phyloP scores from a whole-genome alignment of 495 filamentous ascomycete species.

The Podospora pseudoanserina region DNA sequence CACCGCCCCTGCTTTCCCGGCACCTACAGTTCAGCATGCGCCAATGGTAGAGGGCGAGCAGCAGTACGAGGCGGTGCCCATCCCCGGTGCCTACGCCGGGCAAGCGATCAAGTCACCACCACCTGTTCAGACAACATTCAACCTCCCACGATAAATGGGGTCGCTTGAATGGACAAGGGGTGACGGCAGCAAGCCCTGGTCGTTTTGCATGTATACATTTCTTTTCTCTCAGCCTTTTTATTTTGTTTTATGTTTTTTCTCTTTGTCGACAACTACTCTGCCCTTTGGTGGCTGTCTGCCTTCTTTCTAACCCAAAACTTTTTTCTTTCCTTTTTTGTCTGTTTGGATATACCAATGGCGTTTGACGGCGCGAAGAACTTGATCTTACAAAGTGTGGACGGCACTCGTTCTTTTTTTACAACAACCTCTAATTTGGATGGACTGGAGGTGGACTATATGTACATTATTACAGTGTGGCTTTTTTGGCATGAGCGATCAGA shows the following conservation, averaged over 20 bases:
- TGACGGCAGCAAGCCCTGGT: not conserved
- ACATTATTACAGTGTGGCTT: not conserved
- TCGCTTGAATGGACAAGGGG: not conserved
- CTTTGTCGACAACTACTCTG: slow-evolving; percentile 16
- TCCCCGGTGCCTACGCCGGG: slow-evolving; percentile 59
- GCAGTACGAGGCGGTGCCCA: slow-evolving; percentile 63
- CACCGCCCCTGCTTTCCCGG: slow-evolving; percentile 21
- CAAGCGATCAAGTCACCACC: slow-evolving; percentile 45
- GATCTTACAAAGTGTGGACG: not conserved
- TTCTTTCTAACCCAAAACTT: slow-evolving; percentile 6
- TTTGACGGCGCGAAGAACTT: slow-evolving; percentile 21
- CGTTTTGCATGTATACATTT: slow-evolving; percentile 19
- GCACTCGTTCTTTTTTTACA: not conserved
- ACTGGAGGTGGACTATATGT: not conserved
- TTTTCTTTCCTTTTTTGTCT: slow-evolving; percentile 17
- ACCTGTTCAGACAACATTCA: slow-evolving; percentile 39
- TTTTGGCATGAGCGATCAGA: not conserved
- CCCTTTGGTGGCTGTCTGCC: slow-evolving; percentile 16
- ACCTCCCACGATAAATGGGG: slow-evolving; percentile 20
- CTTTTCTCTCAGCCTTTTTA: slow-evolving; percentile 20
- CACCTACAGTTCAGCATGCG: slow-evolving; percentile 41
- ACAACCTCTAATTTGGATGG: slow-evolving; percentile 4
- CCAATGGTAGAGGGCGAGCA: slow-evolving; percentile 59
- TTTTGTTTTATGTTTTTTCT: slow-evolving; percentile 18
- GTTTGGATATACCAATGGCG: slow-evolving; percentile 29